phyloP scores from a whole-genome alignment of 2,329 filamentous ascomycete species.

The Colletotrichum sojae region DNA sequence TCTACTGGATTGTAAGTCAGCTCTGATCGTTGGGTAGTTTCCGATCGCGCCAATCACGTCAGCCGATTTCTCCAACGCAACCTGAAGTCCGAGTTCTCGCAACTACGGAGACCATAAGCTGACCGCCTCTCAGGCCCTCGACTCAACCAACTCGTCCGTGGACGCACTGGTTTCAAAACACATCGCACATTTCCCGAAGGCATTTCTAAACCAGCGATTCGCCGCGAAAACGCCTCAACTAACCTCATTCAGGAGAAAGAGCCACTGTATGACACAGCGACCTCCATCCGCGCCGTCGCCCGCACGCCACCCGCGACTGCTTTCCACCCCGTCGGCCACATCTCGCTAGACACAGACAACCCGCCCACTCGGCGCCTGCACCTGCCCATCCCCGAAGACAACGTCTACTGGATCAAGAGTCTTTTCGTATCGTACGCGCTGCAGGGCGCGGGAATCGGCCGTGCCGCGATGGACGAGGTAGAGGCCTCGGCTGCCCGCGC shows the following conservation, averaged over 20 bases:
- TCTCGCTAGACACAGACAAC: slow-evolving; percentile 46
- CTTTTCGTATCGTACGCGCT: slow-evolving; percentile 47
- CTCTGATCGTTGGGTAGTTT: too few relatives aligned
- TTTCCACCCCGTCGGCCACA: slow-evolving; percentile 51
- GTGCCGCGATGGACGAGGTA: slow-evolving; percentile 48
- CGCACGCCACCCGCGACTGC: slow-evolving; percentile 14
- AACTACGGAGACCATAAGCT: neutral
- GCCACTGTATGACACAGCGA: slow-evolving; percentile 40
- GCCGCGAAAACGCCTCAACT: neutral
- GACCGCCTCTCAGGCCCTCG: slow-evolving; percentile 37
- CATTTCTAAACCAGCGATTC: neutral
- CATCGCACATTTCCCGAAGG: slow-evolving; percentile 41
- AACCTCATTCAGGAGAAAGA: slow-evolving; percentile 38
- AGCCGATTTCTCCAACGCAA: too few relatives aligned
- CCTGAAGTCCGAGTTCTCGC: too few relatives aligned
- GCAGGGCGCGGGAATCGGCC: slow-evolving; percentile 45
- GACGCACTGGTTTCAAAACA: slow-evolving; percentile 44
- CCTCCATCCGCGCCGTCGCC: slow-evolving; percentile 19
- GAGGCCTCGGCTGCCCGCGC: slow-evolving; percentile 46
- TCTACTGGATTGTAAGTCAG: slow-evolving; percentile 45
- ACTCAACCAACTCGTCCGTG: slow-evolving; percentile 24
- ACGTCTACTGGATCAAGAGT: slow-evolving; percentile 49
- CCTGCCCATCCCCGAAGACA: slow-evolving; percentile 41
- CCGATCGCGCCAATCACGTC: too few relatives aligned
- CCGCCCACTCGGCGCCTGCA: slow-evolving; percentile 20